Conservation (phyloP, 345 rosid species). For the Eucalyptus coolabah region DNA sequence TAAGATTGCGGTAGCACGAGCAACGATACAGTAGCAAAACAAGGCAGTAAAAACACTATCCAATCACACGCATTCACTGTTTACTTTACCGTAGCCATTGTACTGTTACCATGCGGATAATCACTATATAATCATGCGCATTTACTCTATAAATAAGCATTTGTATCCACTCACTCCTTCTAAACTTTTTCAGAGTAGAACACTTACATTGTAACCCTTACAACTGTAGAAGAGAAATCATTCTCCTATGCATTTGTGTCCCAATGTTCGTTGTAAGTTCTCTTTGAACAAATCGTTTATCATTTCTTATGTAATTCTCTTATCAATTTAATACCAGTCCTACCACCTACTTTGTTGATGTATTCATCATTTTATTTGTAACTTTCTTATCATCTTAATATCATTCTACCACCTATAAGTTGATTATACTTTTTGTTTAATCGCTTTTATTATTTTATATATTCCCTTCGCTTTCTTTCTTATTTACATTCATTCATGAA, state of each 20-base stretch:
- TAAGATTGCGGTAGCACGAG: neutral
- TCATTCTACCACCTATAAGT: too few relatives aligned
- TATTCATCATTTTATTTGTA: neutral
- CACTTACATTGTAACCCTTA: neutral
- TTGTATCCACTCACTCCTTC: neutral
- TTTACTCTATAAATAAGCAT: neutral
- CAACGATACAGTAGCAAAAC: too few relatives aligned
- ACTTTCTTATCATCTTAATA: neutral
- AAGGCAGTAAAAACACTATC: neutral
- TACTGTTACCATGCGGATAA: neutral
- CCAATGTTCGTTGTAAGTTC: neutral
- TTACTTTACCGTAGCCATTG: neutral
- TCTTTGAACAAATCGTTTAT: neutral
- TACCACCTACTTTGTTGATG: neutral
- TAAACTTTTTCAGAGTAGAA: neutral
- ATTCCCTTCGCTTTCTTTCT: too few relatives aligned
- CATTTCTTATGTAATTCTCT: neutral
- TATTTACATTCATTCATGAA: too few relatives aligned
- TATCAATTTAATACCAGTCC: neutral
- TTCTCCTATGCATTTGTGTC: neutral
- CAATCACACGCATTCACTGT: neutral
- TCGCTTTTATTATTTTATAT: too few relatives aligned
- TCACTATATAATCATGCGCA: neutral
- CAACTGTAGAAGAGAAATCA: neutral
- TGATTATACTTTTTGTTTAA: too few relatives aligned